Percentiles rank a stretch among this genome's conserved stretches.
These are phyloP conservation scores for Solanum okadae DNA, from an alignment of 257 asterid species.

Conservation along the genomic window DNA sequence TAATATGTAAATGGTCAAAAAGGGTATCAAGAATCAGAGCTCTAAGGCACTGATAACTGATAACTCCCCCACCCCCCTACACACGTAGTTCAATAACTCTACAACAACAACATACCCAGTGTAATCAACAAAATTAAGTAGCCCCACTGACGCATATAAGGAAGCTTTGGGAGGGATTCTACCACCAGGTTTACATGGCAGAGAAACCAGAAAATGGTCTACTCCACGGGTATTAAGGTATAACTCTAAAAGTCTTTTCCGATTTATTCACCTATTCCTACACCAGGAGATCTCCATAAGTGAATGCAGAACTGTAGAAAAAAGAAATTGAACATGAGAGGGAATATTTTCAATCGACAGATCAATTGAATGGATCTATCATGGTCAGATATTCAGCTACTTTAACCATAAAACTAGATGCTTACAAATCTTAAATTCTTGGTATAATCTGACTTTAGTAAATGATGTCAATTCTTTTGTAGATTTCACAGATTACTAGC, in stretches of 20 bases:
- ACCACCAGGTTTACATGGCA: neutral
- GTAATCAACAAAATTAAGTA: neutral
- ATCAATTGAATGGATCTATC: neutral
- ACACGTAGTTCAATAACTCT: neutral
- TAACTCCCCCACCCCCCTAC: neutral
- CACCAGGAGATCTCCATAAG: neutral
- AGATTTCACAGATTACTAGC: neutral
- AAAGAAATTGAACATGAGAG: neutral
- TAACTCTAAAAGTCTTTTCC: neutral
- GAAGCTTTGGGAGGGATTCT: neutral
- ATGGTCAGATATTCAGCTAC: neutral
- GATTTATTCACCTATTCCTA: neutral
- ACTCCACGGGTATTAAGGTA: neutral
- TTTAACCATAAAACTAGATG: neutral
- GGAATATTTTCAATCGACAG: neutral
- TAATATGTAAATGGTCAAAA: neutral
- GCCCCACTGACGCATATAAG: neutral
- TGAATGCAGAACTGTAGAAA: neutral
- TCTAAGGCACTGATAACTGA: neutral
- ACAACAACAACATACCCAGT: neutral
- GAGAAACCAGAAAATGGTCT: neutral
- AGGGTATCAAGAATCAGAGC: neutral
- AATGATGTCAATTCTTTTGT: neutral
- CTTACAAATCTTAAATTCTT: neutral
- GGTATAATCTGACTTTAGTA: neutral